phyloP scores from a whole-genome alignment of 768 basidiomycete genomes.

The Agrocybe praecox region DNA sequence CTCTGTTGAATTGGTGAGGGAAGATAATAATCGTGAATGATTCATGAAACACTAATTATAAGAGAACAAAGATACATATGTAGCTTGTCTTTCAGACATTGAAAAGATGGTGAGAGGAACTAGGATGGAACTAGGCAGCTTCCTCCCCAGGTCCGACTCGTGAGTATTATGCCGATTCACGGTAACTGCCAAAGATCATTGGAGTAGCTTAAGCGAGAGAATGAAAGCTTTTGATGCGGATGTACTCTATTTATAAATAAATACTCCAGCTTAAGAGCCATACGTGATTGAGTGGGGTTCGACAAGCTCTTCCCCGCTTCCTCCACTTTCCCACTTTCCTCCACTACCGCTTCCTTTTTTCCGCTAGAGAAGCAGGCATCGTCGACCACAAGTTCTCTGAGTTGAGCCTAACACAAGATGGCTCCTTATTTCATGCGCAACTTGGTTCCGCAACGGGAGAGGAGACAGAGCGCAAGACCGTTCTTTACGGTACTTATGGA shows the following conservation, averaged over 20 bases:
- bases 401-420: too few species aligned
- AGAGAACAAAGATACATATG: too few species aligned
- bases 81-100: too few species aligned
- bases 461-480: conserved; percentile 34
- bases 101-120: too few species aligned
- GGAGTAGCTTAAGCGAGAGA: background rate
- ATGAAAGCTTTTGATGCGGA: background rate
- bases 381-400: too few species aligned
- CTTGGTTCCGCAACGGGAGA: conserved; percentile 50
- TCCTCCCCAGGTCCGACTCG: background rate
- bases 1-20: too few species aligned
- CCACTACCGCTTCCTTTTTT: background rate
- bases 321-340: too few species aligned
- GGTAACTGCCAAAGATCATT: background rate
- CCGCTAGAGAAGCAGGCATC: too few species aligned
- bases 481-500: conserved; percentile 43
- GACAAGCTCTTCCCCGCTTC: background rate
- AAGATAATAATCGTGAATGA: background rate
- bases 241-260: too few species aligned
- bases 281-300: background rate
- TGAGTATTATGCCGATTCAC: background rate
- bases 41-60: too few species aligned
- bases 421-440: conserved; percentile 31
- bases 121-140: too few species aligned
- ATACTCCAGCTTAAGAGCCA: background rate